Percentiles rank a stretch among this genome's conserved stretches.
Conservation (phyloP, 306 rosid genomes). For the Trifolium dubium region DNA sequence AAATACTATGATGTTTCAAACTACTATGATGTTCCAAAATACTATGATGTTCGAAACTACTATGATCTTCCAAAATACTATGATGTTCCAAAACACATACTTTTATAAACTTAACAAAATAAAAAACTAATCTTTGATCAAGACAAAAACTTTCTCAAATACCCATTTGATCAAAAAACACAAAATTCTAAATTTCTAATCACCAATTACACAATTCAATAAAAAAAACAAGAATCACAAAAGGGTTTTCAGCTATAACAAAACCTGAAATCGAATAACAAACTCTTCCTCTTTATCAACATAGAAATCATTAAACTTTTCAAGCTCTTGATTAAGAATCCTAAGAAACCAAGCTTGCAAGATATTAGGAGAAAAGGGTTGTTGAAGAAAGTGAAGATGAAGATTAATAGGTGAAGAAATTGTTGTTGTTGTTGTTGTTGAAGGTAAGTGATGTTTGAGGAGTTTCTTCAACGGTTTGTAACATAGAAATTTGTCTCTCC, state of each 20-base stretch:
- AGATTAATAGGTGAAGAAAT: neutral
- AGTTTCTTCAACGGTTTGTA: conserved; percentile 90
- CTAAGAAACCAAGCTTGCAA: conserved; percentile 78
- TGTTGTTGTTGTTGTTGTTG: conserved; percentile 39
- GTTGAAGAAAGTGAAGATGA: conserved; percentile 39
- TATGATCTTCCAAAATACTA: no score
- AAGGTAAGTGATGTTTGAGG: conserved; percentile 54
- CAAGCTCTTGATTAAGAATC: conserved; percentile 79
- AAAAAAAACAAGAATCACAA: neutral
- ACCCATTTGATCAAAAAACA: conserved; percentile 20
- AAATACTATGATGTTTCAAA: no score
- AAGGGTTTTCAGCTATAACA: neutral
- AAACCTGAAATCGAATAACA: conserved; percentile 89
- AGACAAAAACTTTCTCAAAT: conserved; percentile 24
- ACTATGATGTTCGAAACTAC: no score
- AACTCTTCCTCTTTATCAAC: conserved; percentile 94
- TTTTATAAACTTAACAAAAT: no score
- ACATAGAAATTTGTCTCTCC: conserved; percentile 97
- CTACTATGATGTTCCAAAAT: neutral
- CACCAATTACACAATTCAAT: conserved; percentile 5
- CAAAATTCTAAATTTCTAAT: neutral
- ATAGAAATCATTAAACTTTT: conserved; percentile 86
- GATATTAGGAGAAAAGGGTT: conserved; percentile 35
- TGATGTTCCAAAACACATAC: neutral
- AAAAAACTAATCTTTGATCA: conserved; percentile 26